Evolutionary conservation across 2,329 filamentous ascomycete species (phyloP), one percentile per base, ranked within the genome.

Genomic region (Cercospora nicotianae): DNA sequence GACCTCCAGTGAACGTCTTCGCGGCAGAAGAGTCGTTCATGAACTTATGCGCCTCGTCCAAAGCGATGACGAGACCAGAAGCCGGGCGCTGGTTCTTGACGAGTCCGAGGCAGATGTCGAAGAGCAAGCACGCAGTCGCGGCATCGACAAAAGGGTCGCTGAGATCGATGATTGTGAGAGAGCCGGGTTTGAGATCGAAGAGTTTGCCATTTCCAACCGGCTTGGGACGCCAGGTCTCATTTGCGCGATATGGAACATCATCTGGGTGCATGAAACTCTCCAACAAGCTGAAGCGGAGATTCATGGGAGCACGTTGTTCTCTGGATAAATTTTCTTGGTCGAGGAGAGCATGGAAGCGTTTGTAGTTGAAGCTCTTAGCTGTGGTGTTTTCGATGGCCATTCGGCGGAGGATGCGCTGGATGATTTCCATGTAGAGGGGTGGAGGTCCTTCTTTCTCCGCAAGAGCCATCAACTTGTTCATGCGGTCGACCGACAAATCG

Each of bases 11-110:
- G 30, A 94, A 82, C 0, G 80, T 80, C 2, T 80, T 76, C 1
- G 86, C 85, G 48, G 89, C 87, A 0, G 82, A 20, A 20, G 63
- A 60, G 12, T n/a, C 18, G n/a, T 18, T 33, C 23, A 71, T 88
- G 75, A 89, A 92, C 73, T 93, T 93, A 75, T 95, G 91, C 0
- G 91, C 91, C 75, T 94, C 91, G 69, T 94, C 91, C 0, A 94
- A 81, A 0, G 90, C 90, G 13, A 94, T 79, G 42, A 93, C 81
- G 4, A 87, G 84, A 0, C 89, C 77, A 0, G 77, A 71, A 0
- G 72, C 70, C 0, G 83, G 78, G 58, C 87, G 82, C 67, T 68
- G 42, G 33, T 59, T 48, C 42, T 74, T 70, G 73, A 92, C 92
- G 0, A 91, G 79, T 2, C 83, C 83, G 1, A 94, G 81, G 20